These are phyloP conservation scores for Colletotrichum trifolii DNA, from an alignment of 2,329 filamentous ascomycete species.

Conservation along the genomic window DNA sequence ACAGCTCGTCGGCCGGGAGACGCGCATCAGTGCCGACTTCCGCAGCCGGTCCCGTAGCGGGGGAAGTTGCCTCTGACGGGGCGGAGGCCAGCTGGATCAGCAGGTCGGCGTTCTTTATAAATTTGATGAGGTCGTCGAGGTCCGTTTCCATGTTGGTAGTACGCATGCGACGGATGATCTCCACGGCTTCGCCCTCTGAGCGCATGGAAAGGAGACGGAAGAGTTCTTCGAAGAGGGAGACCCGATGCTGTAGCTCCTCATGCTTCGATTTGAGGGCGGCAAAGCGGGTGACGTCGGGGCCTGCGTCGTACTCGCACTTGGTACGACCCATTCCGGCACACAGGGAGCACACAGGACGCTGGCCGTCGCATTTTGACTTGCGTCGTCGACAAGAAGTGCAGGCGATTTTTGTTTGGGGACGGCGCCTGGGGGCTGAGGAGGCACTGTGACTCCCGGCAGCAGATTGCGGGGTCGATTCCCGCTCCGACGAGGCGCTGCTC, in stretches of 20 bases:
- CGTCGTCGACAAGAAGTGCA: conserved; percentile 36
- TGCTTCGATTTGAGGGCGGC: conserved; percentile 34
- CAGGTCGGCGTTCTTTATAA: conserved; percentile 37
- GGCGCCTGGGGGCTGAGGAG: conserved; percentile 24
- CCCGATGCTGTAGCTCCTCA: conserved; percentile 33
- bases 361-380: conserved; percentile 37
- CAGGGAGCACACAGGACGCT: conserved; percentile 35
- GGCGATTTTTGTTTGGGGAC: conserved; percentile 36
- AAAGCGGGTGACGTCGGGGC: conserved; percentile 35
- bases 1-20: conserved; percentile 19
- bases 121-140: conserved; percentile 32
- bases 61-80: conserved; percentile 11
- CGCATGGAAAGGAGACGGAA: conserved; percentile 32
- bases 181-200: conserved; percentile 35
- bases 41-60: neutral
- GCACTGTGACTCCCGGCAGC: conserved; percentile 9
- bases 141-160: conserved; percentile 28
- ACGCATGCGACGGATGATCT: conserved; percentile 35
- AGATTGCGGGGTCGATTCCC: conserved; percentile 31
- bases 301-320: conserved; percentile 37
- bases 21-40: neutral
- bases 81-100: conserved; percentile 31
- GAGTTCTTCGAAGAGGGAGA: conserved; percentile 32
- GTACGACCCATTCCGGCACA: conserved; percentile 35
- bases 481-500: conserved; percentile 28